These are phyloP conservation scores for Penicillium expansum DNA, from an alignment of 2,329 filamentous ascomycete species.

Conservation along the genomic window DNA sequence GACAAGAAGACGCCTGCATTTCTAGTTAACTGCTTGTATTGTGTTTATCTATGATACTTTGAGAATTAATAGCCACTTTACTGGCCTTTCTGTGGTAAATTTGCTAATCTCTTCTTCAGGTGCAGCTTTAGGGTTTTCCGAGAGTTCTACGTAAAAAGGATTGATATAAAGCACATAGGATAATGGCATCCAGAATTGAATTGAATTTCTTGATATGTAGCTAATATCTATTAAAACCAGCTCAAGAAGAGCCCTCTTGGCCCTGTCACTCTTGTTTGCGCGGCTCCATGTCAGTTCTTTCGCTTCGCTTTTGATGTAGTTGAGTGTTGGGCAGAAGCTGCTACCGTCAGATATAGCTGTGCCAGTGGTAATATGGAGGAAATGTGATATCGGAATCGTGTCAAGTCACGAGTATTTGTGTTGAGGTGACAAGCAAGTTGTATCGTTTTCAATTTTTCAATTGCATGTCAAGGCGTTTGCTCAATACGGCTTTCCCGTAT, in stretches of 20 bases:
- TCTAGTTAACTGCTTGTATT: background rate
- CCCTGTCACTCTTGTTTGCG: accelerated
- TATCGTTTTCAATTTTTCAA: background rate
- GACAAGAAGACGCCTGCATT: background rate
- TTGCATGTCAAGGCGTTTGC: background rate
- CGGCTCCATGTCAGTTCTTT: background rate
- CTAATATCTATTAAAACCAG: background rate
- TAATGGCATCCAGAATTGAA: background rate
- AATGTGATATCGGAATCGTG: background rate
- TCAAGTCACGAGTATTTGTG: too few relatives aligned
- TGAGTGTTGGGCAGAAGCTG: background rate
- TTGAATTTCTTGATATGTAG: too few relatives aligned
- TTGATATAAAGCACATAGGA: background rate
- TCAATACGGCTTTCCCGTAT: background rate
- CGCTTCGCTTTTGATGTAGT: background rate
- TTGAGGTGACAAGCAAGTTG: background rate
- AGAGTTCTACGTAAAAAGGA: background rate
- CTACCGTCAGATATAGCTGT: background rate
- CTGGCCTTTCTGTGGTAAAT: background rate
- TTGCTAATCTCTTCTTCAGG: background rate
- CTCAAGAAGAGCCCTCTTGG: background rate
- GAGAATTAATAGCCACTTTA: accelerated
- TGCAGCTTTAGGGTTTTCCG: background rate
- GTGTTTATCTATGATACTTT: accelerated
- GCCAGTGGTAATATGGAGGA: too few relatives aligned